phyloP scores from a whole-genome alignment of 2,329 filamentous ascomycete genomes.

The Annulohypoxylon truncatum region DNA sequence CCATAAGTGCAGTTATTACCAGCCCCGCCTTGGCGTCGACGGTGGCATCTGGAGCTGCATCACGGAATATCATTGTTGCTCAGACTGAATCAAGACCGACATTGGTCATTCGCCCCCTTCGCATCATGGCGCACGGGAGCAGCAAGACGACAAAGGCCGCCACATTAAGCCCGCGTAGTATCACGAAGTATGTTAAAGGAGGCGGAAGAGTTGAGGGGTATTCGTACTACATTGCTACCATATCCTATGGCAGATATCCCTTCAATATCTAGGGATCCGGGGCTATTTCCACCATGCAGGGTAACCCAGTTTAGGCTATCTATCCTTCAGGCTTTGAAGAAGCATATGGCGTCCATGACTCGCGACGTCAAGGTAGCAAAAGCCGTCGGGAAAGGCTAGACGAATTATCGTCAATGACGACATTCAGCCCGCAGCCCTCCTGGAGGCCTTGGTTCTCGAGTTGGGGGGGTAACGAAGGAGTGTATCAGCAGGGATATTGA shows the following conservation, averaged over 20 bases:
- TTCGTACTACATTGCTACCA: slow-evolving; percentile 20
- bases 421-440: slow-evolving; percentile 21
- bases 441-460: neutral
- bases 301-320: slow-evolving; percentile 37
- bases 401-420: slow-evolving; percentile 24
- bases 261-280: slow-evolving; percentile 3
- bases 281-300: slow-evolving; percentile 24
- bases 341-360: slow-evolving; percentile 15
- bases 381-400: neutral
- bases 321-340: slow-evolving; percentile 27
- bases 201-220: slow-evolving; percentile 15
- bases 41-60: slow-evolving; percentile 3
- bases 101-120: neutral
- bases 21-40: slow-evolving; percentile 14
- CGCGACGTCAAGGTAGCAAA: slow-evolving; percentile 18
- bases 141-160: slow-evolving; percentile 11
- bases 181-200: slow-evolving; percentile 11
- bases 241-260: slow-evolving; percentile 17
- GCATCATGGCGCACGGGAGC: slow-evolving; percentile 9
- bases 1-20: slow-evolving; percentile 8
- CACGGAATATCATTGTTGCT: neutral
- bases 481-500: slow-evolving; percentile 40
- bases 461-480: slow-evolving; percentile 22
- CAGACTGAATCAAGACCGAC: neutral
- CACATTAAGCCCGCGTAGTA: slow-evolving; percentile 13